Evolutionary conservation across 345 rosid species (phyloP), one percentile per base, ranked within the genome.

Genomic region (Boechera retrofracta): DNA sequence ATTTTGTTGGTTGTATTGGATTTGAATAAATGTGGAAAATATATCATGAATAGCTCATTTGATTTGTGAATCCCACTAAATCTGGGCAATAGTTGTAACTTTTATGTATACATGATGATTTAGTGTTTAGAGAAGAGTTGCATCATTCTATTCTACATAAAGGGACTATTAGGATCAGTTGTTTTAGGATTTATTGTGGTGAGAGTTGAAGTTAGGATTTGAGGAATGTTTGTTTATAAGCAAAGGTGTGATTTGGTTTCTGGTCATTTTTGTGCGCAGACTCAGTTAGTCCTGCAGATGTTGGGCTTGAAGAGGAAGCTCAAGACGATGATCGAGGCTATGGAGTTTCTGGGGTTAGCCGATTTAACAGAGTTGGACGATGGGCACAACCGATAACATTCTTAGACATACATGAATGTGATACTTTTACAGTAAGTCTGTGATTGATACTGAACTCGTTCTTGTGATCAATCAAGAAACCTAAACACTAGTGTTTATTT

Each of bases 381-480:
- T 95, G 97, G 97, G 89, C 96, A 79, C 96, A 92, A 66, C 97
- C 99, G 59, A 89, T 92, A 64, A 92, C 98, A 42, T 95, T 85
- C 82, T 58, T 92, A 61, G 91, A 92, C 58, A 67, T 95, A 36
- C 85, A 80, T 73, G 96, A 91, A 79, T 82, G 84, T 72, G 85
- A 87, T 69, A 85, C 82, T 75, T 91, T 95, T 79, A 92, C 94
- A 15, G 98, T 90, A 81, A 58, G 82, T 62, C 36, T 73, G 51
- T 58, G 8, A 35, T 64, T 66, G 42, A 24, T 24, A n/a, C 51
- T 78, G 7, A 2, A 24, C 1, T 52, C 41, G 62, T 44, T 32
- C 51, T 72, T 10, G 15, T 65, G 38, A 31, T 42, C 48, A 41
- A 72, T 59, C 78, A 72, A 39, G 31, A 32, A 18, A 36, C 13